Base-by-base conservation (phyloP, 257 asterid genomes). In the Striga asiatica region DNA sequence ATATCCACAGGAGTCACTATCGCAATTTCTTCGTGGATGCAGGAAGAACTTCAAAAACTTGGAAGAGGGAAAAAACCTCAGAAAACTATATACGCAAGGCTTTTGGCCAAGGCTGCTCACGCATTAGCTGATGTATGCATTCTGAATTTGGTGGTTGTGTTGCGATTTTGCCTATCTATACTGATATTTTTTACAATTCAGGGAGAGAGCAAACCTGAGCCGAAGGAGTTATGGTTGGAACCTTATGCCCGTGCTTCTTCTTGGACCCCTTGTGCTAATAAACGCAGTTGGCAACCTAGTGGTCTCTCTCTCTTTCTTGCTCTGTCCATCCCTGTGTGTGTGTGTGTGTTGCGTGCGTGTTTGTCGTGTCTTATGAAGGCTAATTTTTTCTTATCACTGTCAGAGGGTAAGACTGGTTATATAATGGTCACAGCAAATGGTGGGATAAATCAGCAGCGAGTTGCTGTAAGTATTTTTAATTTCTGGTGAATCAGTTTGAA, bases 361-460 rank as follows among this genome's bases (percentile, higher is more conserved):
- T n/a, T n/a, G 41, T 34, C 41, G 1, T 34, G 11, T 13, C 13
- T 42, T 47, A 25, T 24, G 37, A 24, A 50, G 55, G 25, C 55
- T 50, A 50, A 50, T 50, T 29, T 16, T 28, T 12, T 50, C 47
- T 41, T 49, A 11, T 60, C 54, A 18, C 41, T 76, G 69, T 60
- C 88, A 92, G 94, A 74, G 68, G 95, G 94, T 50, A 69, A 29
- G 32, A 78, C 52, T 76, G 99, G 99, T 64, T 88, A 74, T 70
- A 68, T 92, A 60, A 76, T 88, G 88, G 79, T 88, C 68, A 88
- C 88, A 52, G 99, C 97, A 65, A 92, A 92, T 76, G 99, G 99
- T 52, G 99, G 99, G 59, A 85, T 88, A 74, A 92, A 92, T 78
- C 99, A 92, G 77, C 99, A 92, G 71, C 79, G 99, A 72, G 99